Conservation (phyloP, 345 rosid species). For the Moringa oleifera region DNA sequence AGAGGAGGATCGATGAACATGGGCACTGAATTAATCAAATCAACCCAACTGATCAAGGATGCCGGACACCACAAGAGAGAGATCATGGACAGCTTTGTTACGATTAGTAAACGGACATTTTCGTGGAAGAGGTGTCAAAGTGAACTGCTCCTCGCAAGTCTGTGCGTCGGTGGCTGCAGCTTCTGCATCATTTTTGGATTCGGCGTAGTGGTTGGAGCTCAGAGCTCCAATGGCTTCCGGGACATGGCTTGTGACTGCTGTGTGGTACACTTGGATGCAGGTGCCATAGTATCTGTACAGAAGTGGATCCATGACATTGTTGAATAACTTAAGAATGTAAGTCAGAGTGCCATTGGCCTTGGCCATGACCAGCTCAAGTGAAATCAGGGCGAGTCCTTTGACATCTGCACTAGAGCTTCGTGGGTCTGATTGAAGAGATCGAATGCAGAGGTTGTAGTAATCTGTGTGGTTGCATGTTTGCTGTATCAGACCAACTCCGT, state of each 20-base stretch:
- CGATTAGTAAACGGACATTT: neutral
- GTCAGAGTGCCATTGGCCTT: slow-evolving; percentile 2
- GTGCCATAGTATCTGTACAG: slow-evolving; percentile 5
- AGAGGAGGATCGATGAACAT: no score
- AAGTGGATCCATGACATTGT: neutral
- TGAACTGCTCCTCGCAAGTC: slow-evolving; percentile 4
- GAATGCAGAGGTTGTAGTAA: neutral
- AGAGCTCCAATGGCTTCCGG: slow-evolving; percentile 9
- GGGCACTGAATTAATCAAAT: no score
- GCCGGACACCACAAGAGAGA: slow-evolving; percentile 19
- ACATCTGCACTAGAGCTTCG: neutral
- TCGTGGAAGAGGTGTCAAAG: neutral
- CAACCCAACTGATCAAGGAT: neutral
- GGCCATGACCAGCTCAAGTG: slow-evolving; percentile 16
- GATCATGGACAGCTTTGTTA: slow-evolving; percentile 16
- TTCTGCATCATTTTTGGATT: neutral
- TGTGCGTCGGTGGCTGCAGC: neutral
- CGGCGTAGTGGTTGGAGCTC: slow-evolving; percentile 9
- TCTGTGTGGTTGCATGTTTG: no score
- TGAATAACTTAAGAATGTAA: neutral
- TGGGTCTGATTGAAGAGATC: no score
- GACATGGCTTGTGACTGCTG: slow-evolving; percentile 10
- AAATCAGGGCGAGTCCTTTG: slow-evolving; percentile 15
- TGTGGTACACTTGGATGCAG: slow-evolving; percentile 19
- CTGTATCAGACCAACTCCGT: no score